Conservation (phyloP, 371 early-diverging fungal species). For the Phascolomyces articulosus region DNA sequence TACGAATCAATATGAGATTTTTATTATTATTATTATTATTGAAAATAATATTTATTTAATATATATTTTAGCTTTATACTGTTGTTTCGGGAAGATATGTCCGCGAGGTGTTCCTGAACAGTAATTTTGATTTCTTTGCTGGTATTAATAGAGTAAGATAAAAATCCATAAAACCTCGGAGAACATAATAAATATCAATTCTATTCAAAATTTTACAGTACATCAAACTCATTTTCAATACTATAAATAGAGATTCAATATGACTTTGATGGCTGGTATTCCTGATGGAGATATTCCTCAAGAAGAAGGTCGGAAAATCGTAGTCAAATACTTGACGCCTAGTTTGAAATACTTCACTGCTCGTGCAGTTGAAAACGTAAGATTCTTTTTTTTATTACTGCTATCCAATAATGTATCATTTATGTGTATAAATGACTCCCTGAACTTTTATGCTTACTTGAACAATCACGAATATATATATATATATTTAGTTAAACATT, state of each 20-base stretch:
- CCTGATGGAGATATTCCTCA: background rate
- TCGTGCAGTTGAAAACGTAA: constrained; percentile 16
- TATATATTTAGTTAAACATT: constrained; percentile 1
- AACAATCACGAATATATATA: too few relatives aligned
- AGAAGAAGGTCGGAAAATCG: background rate
- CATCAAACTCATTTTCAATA: background rate
- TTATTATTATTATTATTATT: background rate
- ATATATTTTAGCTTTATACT: constrained; percentile 9
- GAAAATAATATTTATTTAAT: background rate
- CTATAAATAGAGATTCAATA: background rate
- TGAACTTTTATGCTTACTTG: too few relatives aligned
- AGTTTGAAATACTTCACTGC: constrained; percentile 14
- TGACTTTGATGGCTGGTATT: background rate
- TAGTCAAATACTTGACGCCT: constrained; percentile 14
- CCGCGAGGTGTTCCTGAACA: constrained; percentile 23
- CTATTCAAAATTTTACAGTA: too few relatives aligned
- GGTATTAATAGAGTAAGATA: constrained; percentile 12
- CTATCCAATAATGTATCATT: background rate
- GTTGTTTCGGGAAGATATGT: constrained; percentile 21
- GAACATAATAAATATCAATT: background rate
- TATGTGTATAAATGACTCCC: background rate
- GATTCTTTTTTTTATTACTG: background rate
- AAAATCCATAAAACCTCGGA: background rate
- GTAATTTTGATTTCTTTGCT: constrained; percentile 16
- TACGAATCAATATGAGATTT: background rate